phyloP scores from a whole-genome alignment of 306 rosid species.

The Trifolium dubium region DNA sequence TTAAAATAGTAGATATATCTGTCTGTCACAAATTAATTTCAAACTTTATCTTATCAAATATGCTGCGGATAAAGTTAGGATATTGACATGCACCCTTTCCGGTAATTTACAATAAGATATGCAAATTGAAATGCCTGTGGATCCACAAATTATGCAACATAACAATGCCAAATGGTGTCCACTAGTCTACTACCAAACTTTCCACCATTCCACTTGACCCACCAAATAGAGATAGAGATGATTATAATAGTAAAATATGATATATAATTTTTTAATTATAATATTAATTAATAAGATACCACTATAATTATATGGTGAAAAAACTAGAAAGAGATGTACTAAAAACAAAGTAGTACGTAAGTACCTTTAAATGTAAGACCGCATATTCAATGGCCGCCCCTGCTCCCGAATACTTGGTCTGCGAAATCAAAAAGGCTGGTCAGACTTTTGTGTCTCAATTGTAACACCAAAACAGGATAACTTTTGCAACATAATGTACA shows the following conservation, averaged over 20 bases:
- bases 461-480: conserved; percentile 7
- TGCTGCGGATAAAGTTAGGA: background rate
- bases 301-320: background rate
- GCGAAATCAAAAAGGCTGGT: conserved; percentile 38
- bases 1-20: too few species aligned
- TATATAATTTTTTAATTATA: too few species aligned
- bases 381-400: conserved; percentile 99
- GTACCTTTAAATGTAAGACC: conserved; percentile 78
- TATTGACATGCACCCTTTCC: background rate
- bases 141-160: conserved; percentile 38
- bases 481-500: background rate
- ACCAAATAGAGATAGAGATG: background rate
- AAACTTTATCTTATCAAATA: background rate
- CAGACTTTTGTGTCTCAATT: conserved; percentile 29
- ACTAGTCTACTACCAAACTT: conserved; percentile 39
- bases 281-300: background rate
- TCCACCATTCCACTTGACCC: conserved; percentile 26
- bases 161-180: conserved; percentile 17
- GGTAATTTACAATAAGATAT: background rate
- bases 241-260: too few species aligned
- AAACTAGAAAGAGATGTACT: conserved; percentile 12
- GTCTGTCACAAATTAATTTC: too few species aligned
- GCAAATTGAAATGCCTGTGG: conserved; percentile 37
- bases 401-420: conserved; percentile 80
- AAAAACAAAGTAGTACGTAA: background rate